These are phyloP conservation scores for Trifolium pratense DNA, from an alignment of 306 rosid species.

Conservation along the genomic window DNA sequence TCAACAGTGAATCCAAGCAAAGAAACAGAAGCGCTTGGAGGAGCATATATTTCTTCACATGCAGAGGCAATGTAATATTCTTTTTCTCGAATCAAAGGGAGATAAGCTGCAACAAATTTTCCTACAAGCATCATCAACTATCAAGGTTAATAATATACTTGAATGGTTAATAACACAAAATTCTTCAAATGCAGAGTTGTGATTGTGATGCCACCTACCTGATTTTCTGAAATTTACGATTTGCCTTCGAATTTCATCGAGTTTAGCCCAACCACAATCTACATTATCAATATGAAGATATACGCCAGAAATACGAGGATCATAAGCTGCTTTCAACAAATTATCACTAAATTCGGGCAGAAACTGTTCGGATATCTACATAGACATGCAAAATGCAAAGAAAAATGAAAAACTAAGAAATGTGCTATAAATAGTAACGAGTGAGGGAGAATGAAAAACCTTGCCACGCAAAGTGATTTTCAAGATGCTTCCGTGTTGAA, in stretches of 20 bases:
- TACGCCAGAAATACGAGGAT: slow-evolving; percentile 83
- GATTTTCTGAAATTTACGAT: slow-evolving; percentile 79
- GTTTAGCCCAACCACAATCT: slow-evolving; percentile 93
- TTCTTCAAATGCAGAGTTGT: background rate
- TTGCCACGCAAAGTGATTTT: slow-evolving; percentile 84
- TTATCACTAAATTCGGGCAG: slow-evolving; percentile 90
- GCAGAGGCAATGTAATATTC: slow-evolving; percentile 93
- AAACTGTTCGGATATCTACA: slow-evolving; percentile 83
- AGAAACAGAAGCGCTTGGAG: slow-evolving; percentile 94
- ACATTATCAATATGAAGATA: slow-evolving; percentile 77
- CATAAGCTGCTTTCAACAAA: slow-evolving; percentile 84
- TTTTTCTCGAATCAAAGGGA: slow-evolving; percentile 84
- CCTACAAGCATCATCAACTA: slow-evolving; percentile 57
- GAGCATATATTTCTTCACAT: slow-evolving; percentile 92
- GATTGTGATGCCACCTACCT: slow-evolving; percentile 43
- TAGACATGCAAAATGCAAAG: background rate
- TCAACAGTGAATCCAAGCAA: slow-evolving; percentile 87
- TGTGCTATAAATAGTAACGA: background rate
- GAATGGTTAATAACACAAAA: background rate
- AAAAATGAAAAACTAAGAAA: background rate
- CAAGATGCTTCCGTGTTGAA: slow-evolving; percentile 74
- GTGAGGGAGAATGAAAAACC: slow-evolving; percentile 47
- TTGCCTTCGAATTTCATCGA: slow-evolving; percentile 94
- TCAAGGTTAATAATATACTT: slow-evolving; percentile 15
- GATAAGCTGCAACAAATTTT: slow-evolving; percentile 79